These are phyloP conservation scores for Hansfordia pulvinata DNA, from an alignment of 2,329 filamentous ascomycete genomes.

Conservation along the genomic window DNA sequence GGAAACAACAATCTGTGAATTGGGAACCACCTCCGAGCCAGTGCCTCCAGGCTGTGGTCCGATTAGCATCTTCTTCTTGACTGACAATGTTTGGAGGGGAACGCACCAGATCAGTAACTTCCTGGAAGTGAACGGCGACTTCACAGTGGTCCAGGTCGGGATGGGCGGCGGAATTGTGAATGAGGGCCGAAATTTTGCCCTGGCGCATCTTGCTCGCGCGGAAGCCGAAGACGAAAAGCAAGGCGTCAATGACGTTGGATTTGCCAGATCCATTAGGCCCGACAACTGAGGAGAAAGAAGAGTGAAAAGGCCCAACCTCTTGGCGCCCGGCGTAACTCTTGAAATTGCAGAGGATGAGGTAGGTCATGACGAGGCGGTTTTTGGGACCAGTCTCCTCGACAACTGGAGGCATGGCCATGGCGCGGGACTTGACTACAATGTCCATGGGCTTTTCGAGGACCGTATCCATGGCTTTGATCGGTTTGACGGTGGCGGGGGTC, in stretches of 20 bases:
- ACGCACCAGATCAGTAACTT: conserved; percentile 71
- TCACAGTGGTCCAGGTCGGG: conserved; percentile 85
- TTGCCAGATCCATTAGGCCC: conserved; percentile 97
- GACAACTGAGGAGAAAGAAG: conserved; percentile 94
- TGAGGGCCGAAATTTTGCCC: conserved; percentile 93
- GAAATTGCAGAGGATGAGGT: conserved; percentile 89
- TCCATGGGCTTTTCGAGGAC: conserved; percentile 84
- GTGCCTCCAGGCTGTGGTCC: conserved; percentile 54
- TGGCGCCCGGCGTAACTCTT: conserved; percentile 96
- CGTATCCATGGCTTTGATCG: conserved; percentile 63
- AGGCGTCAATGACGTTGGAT: conserved; percentile 95
- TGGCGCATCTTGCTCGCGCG: conserved; percentile 98
- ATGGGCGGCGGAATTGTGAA: conserved; percentile 86
- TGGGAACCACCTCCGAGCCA: conserved; percentile 63
- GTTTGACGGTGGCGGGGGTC: conserved; percentile 43
- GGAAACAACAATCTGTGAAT: conserved; percentile 79
- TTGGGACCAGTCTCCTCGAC: conserved; percentile 68
- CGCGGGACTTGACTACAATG: conserved; percentile 78
- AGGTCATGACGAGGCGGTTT: conserved; percentile 81
- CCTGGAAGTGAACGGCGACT: conserved; percentile 91
- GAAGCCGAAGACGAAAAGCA: conserved; percentile 98
- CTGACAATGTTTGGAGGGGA: too few species aligned
- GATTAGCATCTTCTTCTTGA: too few species aligned
- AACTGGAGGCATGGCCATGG: conserved; percentile 48
- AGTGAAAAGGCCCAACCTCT: conserved; percentile 90